A percentile compares a stretch with the other conserved stretches of the same genome.
These are phyloP conservation scores for Puccinia sorghi DNA, from an alignment of 1,284 basidiomycete species.

Conservation along the genomic window DNA sequence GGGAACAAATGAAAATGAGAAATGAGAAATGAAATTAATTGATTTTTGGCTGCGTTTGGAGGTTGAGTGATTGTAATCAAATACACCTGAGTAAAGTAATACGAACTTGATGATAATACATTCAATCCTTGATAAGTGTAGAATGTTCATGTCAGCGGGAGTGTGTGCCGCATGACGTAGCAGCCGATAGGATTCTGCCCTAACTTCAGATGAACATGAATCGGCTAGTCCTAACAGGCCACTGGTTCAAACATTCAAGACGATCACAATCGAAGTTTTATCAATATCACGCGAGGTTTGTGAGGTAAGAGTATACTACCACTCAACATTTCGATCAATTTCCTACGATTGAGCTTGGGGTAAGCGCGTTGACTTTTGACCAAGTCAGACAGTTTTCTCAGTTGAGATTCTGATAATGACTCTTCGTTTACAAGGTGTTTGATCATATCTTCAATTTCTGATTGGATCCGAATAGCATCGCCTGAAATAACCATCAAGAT, in stretches of 20 bases:
- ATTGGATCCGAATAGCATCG: constrained; percentile 20
- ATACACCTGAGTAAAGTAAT: not conserved
- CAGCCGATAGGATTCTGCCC: constrained; percentile 37
- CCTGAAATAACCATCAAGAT: not conserved
- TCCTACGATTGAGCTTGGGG: constrained; percentile 9
- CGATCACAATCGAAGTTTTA: not conserved
- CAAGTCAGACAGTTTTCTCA: constrained; percentile 37
- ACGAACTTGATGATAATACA: constrained; percentile 39
- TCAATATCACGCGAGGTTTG: not conserved
- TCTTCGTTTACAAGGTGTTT: constrained; percentile 1
- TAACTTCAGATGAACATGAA: constrained; percentile 22
- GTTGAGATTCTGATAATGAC: constrained; percentile 3
- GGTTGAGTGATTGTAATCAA: not conserved
- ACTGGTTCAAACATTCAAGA: constrained; percentile 3
- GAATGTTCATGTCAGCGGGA: not conserved
- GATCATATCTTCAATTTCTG: constrained; percentile 29
- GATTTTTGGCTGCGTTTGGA: no score
- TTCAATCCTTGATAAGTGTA: constrained; percentile 20
- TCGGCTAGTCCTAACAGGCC: constrained; percentile 36
- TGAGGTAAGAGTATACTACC: not conserved
- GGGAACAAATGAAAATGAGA: not conserved
- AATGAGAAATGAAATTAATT: not conserved
- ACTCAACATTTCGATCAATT: constrained; percentile 44
- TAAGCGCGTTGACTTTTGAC: constrained; percentile 9
- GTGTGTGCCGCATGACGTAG: constrained; percentile 26